Evolutionary conservation across 768 basidiomycete genomes (phyloP).

Genomic region (Rhodotorula graminis): DNA sequence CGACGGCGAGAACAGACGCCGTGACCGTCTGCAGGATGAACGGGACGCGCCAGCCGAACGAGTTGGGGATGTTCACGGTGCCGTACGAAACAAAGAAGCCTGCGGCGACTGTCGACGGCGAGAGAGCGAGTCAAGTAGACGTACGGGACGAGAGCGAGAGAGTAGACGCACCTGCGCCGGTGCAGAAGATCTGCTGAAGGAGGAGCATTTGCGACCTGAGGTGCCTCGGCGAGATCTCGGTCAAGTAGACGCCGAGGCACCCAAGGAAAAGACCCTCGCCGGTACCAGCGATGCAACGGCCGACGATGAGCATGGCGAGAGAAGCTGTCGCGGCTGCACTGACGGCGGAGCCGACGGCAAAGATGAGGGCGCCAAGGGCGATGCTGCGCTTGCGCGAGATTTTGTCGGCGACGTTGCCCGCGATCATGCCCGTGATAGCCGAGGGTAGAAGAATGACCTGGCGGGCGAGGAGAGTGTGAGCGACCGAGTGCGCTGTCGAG

Average conservation of each 20-base stretch:
- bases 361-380: slow-evolving; percentile 51
- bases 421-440: slow-evolving; percentile 36
- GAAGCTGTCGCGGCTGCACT: not conserved
- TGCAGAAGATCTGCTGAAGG: slow-evolving; percentile 52
- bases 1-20: slow-evolving; percentile 42
- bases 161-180: slow-evolving; percentile 49
- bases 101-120: not conserved
- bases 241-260: slow-evolving; percentile 29
- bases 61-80: slow-evolving; percentile 45
- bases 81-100: slow-evolving; percentile 51
- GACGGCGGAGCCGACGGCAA: slow-evolving; percentile 51
- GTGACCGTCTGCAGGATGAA: slow-evolving; percentile 41
- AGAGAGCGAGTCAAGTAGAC: not conserved
- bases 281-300: slow-evolving; percentile 52
- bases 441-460: slow-evolving; percentile 38
- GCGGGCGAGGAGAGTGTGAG: too few species aligned
- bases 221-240: slow-evolving; percentile 52
- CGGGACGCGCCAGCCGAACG: slow-evolving; percentile 50
- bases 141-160: slow-evolving; percentile 34
- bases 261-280: slow-evolving; percentile 10
- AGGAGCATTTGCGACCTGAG: slow-evolving; percentile 51
- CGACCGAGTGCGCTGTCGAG: not conserved
- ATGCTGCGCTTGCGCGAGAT: slow-evolving; percentile 54
- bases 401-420: slow-evolving; percentile 52
- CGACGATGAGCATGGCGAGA: slow-evolving; percentile 51